Base-by-base conservation (phyloP, 2,329 filamentous ascomycete genomes). In the Incumbomyces lentus region DNA sequence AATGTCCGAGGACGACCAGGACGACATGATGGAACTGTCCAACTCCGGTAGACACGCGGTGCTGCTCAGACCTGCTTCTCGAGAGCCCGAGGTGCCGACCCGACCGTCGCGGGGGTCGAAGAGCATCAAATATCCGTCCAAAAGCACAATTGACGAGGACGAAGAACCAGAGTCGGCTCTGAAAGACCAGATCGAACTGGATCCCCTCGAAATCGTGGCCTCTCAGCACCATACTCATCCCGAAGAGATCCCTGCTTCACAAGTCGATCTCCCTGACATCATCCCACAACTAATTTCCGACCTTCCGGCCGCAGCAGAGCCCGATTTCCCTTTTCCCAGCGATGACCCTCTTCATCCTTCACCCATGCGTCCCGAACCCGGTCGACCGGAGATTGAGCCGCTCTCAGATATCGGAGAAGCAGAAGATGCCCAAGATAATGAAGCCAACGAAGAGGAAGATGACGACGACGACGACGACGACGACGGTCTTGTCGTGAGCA, bases 21-120 rank as follows among this genome's bases (percentile, higher is more conserved):
- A 74, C 31, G 70, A 75, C 30, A 69, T 81, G 12, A 64, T 78
- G 38, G 75, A 73, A 13, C 63, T 81, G 37, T 75, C 76, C 2
- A 73, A 76, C 52, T 79, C 76, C 6, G 78, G 78, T 14, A 72
- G 68, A 49, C 76, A 81, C 59, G 68, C 71, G 48, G 62, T 75
- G 45, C 67, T 76, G 3, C 65, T 78, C 8, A 68, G 75, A 49
- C 65, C 69, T 52, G 74, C 71, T 19, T 78, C 76, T 2, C 65
- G 64, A 34, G 79, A 70, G 47, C 71, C 75, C 3, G 70, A 76
- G 49, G 58, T 63, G n/a, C 63, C 60, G 18, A 56, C 63, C 55
- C 64, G 68, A 50, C 59, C 65, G 18, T 65, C 60, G 16, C 60
- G 62, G 55, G 70, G 70, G 16, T 65, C 65, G 40, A 58, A 58